Evolutionary conservation across 2,329 filamentous ascomycete genomes (phyloP).

Genomic region (Huntiella moniliformis): DNA sequence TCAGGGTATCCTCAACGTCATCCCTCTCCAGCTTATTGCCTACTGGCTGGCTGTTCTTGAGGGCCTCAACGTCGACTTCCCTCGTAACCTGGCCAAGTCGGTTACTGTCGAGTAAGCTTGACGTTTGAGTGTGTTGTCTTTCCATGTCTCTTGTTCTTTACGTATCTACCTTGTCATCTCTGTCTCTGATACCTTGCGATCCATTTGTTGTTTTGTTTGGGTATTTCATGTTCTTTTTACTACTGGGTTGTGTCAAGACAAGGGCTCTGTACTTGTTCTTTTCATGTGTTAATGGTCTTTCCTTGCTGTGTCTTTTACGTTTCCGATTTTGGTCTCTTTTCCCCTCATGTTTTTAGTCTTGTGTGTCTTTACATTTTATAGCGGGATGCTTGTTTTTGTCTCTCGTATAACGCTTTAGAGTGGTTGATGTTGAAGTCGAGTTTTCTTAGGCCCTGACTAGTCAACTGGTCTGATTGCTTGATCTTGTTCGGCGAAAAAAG

Average conservation of each 20-base stretch:
- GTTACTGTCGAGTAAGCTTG: conserved; percentile 80
- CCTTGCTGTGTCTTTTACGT: no score
- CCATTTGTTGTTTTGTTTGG: conserved; percentile 6
- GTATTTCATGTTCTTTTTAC: conserved; percentile 4
- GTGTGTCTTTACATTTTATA: no score
- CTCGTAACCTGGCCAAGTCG: conserved; percentile 94
- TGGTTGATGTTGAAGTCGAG: no score
- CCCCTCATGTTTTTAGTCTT: no score
- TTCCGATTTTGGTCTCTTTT: no score
- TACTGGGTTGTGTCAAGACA: conserved; percentile 4
- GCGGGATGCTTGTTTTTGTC: no score
- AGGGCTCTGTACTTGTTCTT: conserved; percentile 5
- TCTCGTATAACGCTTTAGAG: no score
- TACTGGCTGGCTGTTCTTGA: conserved; percentile 97
- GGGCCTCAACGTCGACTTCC: conserved; percentile 95
- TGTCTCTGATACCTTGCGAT: conserved; percentile 9
- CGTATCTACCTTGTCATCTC: conserved; percentile 10
- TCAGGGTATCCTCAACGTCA: conserved; percentile 93
- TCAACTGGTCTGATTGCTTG: no score
- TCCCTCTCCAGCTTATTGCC: conserved; percentile 91
- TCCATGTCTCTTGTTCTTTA: conserved; percentile 10
- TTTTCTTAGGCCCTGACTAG: no score
- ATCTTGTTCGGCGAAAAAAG: no score
- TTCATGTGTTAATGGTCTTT: conserved; percentile 1
- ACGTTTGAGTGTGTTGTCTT: neutral